Evolutionary conservation across 2,329 filamentous ascomycete species (phyloP).

Genomic region (Ceratocystiopsis brevicomis): DNA sequence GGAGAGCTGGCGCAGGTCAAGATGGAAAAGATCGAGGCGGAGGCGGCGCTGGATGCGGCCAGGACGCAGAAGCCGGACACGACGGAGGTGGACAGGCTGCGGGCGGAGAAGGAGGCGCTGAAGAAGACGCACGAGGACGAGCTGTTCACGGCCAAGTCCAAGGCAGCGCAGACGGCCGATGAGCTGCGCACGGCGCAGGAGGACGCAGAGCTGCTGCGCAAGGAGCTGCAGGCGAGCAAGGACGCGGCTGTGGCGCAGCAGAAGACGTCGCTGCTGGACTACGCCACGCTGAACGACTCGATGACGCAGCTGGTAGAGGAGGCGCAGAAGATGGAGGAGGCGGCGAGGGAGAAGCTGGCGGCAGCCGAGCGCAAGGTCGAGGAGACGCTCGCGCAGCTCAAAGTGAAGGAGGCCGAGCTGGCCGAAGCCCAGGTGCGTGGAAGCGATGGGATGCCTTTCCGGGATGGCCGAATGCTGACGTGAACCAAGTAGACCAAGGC

Average conservation of each 20-base stretch:
- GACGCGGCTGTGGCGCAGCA: constrained; percentile 29
- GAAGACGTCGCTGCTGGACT: constrained; percentile 40
- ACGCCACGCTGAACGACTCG: constrained; percentile 43
- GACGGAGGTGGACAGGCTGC: constrained; percentile 31
- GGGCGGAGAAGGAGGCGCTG: constrained; percentile 27
- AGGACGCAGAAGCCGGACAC: constrained; percentile 38
- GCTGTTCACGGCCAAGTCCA: constrained; percentile 16
- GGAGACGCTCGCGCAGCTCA: constrained; percentile 34
- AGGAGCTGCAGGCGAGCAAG: constrained; percentile 34
- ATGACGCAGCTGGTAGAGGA: constrained; percentile 42
- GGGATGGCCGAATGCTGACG: constrained; percentile 1
- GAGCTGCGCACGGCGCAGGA: constrained; percentile 20
- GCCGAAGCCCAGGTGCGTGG: constrained; percentile 36
- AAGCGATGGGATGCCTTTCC: too few relatives aligned
- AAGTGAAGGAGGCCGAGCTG: constrained; percentile 45
- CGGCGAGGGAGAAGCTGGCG: constrained; percentile 27
- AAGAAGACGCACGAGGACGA: constrained; percentile 22
- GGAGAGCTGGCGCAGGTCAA: constrained; percentile 38
- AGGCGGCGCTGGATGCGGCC: constrained; percentile 40
- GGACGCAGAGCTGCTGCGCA: constrained; percentile 29
- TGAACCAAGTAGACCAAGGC: constrained; percentile 23
- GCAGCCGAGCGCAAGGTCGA: constrained; percentile 35
- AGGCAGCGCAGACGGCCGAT: constrained; percentile 19
- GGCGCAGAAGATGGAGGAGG: constrained; percentile 23
- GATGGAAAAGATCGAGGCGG: constrained; percentile 38